Conservation (phyloP, 306 rosid species). For the Parietaria judaica region DNA sequence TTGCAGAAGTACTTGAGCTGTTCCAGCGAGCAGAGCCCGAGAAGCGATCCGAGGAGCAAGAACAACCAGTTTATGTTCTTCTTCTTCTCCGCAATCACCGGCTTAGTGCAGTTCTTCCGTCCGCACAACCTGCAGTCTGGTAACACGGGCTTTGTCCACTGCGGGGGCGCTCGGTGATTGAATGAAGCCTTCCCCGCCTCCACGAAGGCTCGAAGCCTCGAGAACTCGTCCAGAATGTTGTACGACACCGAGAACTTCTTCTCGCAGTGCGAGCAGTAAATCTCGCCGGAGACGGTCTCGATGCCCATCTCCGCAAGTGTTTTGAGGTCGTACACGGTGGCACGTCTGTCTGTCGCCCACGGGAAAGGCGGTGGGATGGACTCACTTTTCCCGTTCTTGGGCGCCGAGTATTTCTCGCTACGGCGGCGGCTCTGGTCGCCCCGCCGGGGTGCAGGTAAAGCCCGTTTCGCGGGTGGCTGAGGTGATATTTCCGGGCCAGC, state of each 20-base stretch:
- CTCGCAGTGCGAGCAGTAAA: slow-evolving; percentile 39
- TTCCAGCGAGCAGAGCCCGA: slow-evolving; percentile 40
- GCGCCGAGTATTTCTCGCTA: too few species aligned
- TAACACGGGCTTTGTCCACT: slow-evolving; percentile 35
- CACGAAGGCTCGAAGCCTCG: not conserved
- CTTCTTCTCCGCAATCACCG: slow-evolving; percentile 20
- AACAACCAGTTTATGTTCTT: slow-evolving; percentile 56
- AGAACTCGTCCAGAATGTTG: slow-evolving; percentile 7
- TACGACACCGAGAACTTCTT: slow-evolving; percentile 3
- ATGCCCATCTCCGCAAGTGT: slow-evolving; percentile 4
- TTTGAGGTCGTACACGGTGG: too few species aligned
- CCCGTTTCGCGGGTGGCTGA: too few species aligned
- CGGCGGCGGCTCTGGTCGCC: not conserved
- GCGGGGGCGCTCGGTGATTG: slow-evolving; percentile 31
- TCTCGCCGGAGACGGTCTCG: slow-evolving; percentile 14
- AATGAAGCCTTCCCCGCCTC: not conserved
- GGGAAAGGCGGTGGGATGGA: too few species aligned
- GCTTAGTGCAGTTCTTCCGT: slow-evolving; percentile 23
- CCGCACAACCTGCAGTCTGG: slow-evolving; percentile 29
- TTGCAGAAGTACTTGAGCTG: slow-evolving; percentile 40
- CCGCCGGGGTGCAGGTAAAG: not conserved
- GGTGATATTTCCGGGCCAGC: too few species aligned
- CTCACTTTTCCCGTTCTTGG: too few species aligned
- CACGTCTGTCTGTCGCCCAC: too few species aligned
- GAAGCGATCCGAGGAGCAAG: slow-evolving; percentile 42